These are phyloP conservation scores for Penstemon barbatus DNA, from an alignment of 257 asterid species.

Conservation along the genomic window DNA sequence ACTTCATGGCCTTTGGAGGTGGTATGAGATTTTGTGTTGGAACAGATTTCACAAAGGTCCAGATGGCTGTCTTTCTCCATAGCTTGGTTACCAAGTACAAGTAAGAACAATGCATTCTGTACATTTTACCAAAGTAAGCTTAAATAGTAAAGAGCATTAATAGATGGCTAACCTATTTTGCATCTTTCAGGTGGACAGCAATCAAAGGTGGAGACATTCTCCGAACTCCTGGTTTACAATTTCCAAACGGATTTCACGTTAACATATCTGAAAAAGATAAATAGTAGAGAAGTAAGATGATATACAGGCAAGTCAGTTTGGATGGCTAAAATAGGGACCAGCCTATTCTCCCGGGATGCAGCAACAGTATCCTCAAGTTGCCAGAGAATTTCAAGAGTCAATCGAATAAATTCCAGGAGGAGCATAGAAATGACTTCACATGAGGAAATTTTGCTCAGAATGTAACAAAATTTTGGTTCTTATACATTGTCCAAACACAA, in stretches of 20 bases:
- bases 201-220: conserved; percentile 72
- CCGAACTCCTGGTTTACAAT: conserved; percentile 86
- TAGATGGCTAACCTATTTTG: conserved; percentile 21
- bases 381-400: background rate
- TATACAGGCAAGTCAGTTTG: conserved; percentile 18
- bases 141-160: background rate
- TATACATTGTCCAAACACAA: conserved; percentile 21
- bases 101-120: conserved; percentile 47
- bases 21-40: conserved; percentile 95
- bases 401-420: background rate
- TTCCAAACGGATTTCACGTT: conserved; percentile 74
- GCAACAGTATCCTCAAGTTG: conserved; percentile 3
- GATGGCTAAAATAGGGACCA: conserved; percentile 18
- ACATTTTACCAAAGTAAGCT: background rate
- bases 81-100: conserved; percentile 70
- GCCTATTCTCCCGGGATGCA: background rate
- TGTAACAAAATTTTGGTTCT: conserved; percentile 29
- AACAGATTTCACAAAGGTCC: conserved; percentile 84
- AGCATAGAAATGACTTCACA: conserved; percentile 12
- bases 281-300: conserved; percentile 13
- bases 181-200: conserved; percentile 56
- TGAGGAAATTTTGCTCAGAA: conserved; percentile 31
- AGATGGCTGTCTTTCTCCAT: conserved; percentile 86
- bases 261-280: conserved; percentile 43
- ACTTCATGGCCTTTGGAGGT: conserved; percentile 96